Evolutionary conservation across 73 alveolate genomes (phyloP).

Genomic region (Paramecium tetraurelia): DNA sequence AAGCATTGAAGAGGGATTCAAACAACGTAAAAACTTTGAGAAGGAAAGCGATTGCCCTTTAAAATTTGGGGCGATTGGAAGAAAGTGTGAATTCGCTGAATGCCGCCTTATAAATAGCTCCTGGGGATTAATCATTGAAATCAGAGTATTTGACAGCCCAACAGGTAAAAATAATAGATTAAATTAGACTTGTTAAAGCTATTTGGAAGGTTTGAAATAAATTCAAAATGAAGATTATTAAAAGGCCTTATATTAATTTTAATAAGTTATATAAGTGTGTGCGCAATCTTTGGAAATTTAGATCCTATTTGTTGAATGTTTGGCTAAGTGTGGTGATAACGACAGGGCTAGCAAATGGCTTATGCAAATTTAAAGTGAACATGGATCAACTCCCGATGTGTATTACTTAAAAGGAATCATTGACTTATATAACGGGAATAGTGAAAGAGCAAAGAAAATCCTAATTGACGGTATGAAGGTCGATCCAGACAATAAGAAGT

Average conservation of each 20-base stretch:
- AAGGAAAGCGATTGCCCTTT: constrained; percentile 73
- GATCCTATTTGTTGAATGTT: background rate
- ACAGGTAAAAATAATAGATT: background rate
- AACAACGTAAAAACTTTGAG: constrained; percentile 79
- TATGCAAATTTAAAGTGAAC: constrained; percentile 8
- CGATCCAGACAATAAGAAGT: constrained; percentile 81
- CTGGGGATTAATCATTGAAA: background rate
- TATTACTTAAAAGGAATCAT: constrained; percentile 55
- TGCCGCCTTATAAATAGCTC: constrained; percentile 51
- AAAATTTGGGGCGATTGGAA: constrained; percentile 73
- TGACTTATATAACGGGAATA: constrained; percentile 55
- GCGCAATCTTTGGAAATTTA: background rate
- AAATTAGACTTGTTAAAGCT: background rate
- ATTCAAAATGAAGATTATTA: constrained; percentile 15
- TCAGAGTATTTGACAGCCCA: background rate
- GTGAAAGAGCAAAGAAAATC: constrained; percentile 75
- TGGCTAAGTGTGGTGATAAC: constrained; percentile 31
- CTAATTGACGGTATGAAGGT: constrained; percentile 74
- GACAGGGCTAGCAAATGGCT: constrained; percentile 59
- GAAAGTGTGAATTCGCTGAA: constrained; percentile 68
- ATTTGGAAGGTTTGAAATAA: background rate
- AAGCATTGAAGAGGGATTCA: constrained; percentile 83
- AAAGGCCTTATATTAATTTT: constrained; percentile 19
- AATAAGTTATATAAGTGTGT: background rate
- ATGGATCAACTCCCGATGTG: constrained; percentile 53